Percentiles rank a stretch among this genome's conserved stretches.
Evolutionary conservation across 345 rosid genomes (phyloP).

Genomic region (Pugionium dolabratum): DNA sequence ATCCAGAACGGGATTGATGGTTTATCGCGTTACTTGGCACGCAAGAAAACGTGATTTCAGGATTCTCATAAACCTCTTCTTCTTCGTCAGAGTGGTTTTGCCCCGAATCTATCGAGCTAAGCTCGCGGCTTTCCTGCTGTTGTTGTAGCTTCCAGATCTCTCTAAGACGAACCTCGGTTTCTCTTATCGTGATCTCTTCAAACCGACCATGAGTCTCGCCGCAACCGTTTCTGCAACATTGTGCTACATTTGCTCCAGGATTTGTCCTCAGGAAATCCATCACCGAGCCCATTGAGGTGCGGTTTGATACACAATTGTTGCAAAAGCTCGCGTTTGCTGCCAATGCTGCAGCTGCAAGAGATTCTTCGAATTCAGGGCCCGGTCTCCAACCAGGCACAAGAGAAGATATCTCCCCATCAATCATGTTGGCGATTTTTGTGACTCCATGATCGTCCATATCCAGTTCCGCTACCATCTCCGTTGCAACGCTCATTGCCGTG

Average conservation of each 20-base stretch:
- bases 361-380: conserved; percentile 71
- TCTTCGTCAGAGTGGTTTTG: conserved; percentile 54
- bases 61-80: conserved; percentile 25
- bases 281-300: conserved; percentile 83
- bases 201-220: conserved; percentile 92
- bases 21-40: conserved; percentile 29
- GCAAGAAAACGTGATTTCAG: conserved; percentile 36
- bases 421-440: conserved; percentile 85
- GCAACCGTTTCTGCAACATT: conserved; percentile 71
- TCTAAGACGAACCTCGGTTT: conserved; percentile 56
- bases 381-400: conserved; percentile 87
- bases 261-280: conserved; percentile 63
- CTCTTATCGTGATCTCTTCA: conserved; percentile 70
- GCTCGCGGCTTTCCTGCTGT: conserved; percentile 75
- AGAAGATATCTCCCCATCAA: conserved; percentile 79
- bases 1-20: conserved; percentile 41
- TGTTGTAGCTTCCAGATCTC: conserved; percentile 69
- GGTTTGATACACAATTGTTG: conserved; percentile 74
- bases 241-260: conserved; percentile 55
- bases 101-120: conserved; percentile 66
- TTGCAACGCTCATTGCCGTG: conserved; percentile 87
- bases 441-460: conserved; percentile 91
- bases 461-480: conserved; percentile 94
- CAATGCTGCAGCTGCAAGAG: conserved; percentile 43
- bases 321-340: conserved; percentile 60